Base-by-base conservation (phyloP, 768 basidiomycete genomes). In the Auricularia sp. region DNA sequence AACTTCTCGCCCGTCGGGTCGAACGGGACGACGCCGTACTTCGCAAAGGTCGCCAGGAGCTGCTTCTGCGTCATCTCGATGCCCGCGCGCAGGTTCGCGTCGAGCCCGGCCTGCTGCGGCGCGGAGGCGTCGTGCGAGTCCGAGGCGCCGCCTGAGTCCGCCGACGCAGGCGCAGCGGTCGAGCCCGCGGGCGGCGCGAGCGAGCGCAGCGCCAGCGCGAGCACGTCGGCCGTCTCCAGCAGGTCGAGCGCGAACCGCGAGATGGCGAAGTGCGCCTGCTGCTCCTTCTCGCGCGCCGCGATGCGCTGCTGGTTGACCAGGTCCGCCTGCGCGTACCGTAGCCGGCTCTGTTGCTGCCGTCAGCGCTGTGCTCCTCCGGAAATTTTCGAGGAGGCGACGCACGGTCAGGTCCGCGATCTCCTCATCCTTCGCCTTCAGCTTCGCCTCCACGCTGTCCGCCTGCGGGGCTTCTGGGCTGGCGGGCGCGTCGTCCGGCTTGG, bases 251-350 rank as follows among this genome's bases (percentile, higher is more conserved):
- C 96, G 74, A 99, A 98, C 44, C 85, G 85, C 59, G 89, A 82
- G 73, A 99, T 95, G 65, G 94, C 95, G 77, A 89, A 98, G 75
- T 97, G 93, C 65, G 87, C 86, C 37, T 93, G 90, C 75, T 94
- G 92, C 72, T 90, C 87, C 79, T 90, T 93, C 78, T 98, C 97
- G 66, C 90, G 84, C 35, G 88, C 87, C 63, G 94, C 83, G 71
- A 94, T 93, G 64, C 94, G 90, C 73, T 95, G 94, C 54, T 97
- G 82, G 76, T 98, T 99, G 54, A 96, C 78, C 77, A 94, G 94
- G 78, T 99, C 97, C 70, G 97, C 97, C 73, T 94, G 89, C 65
- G 92, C 81, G 74, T 98, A 97, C 59, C 90, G 87, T 70, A 97
- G 81, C 68, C 94, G 91, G 73, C 87, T 82, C 96, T 97, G 75